phyloP scores from a whole-genome alignment of 176 grass and related monocot species.

The Carex parvula region DNA sequence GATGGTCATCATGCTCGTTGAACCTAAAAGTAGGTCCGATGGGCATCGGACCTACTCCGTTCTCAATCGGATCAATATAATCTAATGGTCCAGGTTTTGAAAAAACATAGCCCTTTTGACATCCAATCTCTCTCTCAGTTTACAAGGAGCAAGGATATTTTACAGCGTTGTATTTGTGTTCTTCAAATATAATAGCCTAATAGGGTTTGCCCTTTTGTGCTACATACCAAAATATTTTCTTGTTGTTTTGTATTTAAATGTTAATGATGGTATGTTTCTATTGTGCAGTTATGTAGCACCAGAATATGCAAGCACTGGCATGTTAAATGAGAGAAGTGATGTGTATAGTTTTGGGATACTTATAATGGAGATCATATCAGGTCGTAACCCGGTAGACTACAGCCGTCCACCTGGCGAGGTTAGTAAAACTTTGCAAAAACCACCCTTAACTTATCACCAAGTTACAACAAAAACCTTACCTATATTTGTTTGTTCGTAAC shows the following conservation, averaged over 20 bases:
- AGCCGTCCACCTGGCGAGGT: slow-evolving; percentile 69
- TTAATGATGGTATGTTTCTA: not conserved
- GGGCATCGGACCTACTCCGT: no score
- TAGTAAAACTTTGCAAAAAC: not conserved
- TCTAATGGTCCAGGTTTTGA: no score
- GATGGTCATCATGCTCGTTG: no score
- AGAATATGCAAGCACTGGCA: slow-evolving; percentile 94
- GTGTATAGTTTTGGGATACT: slow-evolving; percentile 98
- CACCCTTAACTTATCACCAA: not conserved
- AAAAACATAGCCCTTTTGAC: no score
- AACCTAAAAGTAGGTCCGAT: no score
- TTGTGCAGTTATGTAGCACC: slow-evolving; percentile 77
- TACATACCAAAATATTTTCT: not conserved
- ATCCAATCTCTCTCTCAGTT: not conserved
- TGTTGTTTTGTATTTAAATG: not conserved
- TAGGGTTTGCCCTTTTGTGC: not conserved
- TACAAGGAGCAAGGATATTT: not conserved
- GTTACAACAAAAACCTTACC: not conserved
- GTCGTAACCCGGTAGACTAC: slow-evolving; percentile 84
- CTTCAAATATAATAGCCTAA: not conserved
- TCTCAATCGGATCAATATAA: no score
- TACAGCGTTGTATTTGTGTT: not conserved
- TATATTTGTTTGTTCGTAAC: not conserved
- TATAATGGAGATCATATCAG: slow-evolving; percentile 93
- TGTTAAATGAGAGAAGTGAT: slow-evolving; percentile 92